Conservation (phyloP, 352 stramenopile genomes). For the Phytophthora colocasiae region DNA sequence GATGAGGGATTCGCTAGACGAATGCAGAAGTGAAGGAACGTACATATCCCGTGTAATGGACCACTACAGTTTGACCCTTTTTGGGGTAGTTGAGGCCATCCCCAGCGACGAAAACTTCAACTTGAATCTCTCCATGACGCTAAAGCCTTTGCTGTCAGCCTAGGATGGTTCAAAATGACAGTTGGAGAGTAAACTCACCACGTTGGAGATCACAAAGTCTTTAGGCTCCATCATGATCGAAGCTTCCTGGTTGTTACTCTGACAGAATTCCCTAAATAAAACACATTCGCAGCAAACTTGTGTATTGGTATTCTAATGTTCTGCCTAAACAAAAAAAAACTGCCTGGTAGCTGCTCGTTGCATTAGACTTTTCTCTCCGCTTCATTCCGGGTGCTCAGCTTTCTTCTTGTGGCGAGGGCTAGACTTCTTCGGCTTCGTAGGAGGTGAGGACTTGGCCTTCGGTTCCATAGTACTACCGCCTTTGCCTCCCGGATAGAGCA, state of each 20-base stretch:
- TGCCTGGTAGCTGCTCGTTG: slow-evolving; percentile 1
- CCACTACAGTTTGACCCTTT: slow-evolving; percentile 85
- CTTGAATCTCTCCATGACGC: slow-evolving; percentile 78
- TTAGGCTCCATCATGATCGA: slow-evolving; percentile 57
- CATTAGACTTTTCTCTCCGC: background rate
- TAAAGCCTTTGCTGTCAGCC: slow-evolving; percentile 28
- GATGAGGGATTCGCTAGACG: background rate
- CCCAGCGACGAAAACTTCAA: slow-evolving; percentile 91
- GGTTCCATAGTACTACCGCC: slow-evolving; percentile 3
- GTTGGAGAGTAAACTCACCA: slow-evolving; percentile 29
- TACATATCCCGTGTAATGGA: slow-evolving; percentile 92
- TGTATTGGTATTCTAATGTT: slow-evolving; percentile 9
- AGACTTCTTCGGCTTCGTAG: slow-evolving; percentile 25
- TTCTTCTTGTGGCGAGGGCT: slow-evolving; percentile 38
- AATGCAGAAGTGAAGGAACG: slow-evolving; percentile 7
- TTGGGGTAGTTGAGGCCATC: slow-evolving; percentile 92
- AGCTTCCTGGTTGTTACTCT: background rate
- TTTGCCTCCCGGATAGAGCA: slow-evolving; percentile 58
- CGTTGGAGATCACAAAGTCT: slow-evolving; percentile 65
- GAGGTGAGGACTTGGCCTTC: slow-evolving; percentile 23
- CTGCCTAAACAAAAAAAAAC: slow-evolving; percentile 8
- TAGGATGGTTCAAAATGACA: background rate
- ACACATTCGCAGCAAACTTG: background rate
- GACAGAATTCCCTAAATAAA: slow-evolving; percentile 17
- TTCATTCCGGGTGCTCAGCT: slow-evolving; percentile 35